Conservation (phyloP, 495 filamentous ascomycete species). For the Bryoglossum gracile region DNA sequence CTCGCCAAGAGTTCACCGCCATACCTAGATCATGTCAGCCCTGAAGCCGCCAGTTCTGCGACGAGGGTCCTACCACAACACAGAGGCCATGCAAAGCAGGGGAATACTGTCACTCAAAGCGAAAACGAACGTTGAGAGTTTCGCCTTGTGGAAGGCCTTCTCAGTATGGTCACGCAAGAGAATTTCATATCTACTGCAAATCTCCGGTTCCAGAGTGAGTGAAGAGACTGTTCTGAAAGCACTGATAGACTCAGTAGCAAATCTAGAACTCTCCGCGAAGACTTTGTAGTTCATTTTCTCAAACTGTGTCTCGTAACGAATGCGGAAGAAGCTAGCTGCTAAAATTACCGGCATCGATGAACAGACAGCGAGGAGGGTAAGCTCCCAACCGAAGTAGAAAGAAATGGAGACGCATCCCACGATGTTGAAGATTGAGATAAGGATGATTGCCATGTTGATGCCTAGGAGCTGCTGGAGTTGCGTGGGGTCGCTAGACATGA, state of each 20-base stretch:
- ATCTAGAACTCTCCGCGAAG: constrained; percentile 49
- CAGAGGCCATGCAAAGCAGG: constrained; percentile 51
- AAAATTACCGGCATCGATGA: constrained; percentile 45
- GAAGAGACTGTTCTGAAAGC: constrained; percentile 50
- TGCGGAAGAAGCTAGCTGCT: constrained; percentile 42
- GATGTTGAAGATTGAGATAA: constrained; percentile 40
- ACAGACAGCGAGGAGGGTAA: constrained; percentile 36
- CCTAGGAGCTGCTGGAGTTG: constrained; percentile 56
- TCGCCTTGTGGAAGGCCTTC: constrained; percentile 44
- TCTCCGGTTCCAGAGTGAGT: constrained; percentile 44
- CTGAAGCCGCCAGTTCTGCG: background rate
- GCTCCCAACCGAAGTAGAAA: constrained; percentile 50
- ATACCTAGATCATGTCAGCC: constrained; percentile 29
- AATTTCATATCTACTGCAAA: constrained; percentile 38
- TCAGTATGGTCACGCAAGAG: constrained; percentile 45
- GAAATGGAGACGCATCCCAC: constrained; percentile 42
- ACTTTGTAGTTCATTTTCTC: constrained; percentile 43
- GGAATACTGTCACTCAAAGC: constrained; percentile 43
- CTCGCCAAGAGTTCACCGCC: constrained; percentile 22
- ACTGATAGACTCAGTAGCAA: constrained; percentile 49
- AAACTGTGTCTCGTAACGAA: constrained; percentile 46
- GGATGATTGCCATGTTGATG: constrained; percentile 34
- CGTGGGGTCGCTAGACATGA: constrained; percentile 52
- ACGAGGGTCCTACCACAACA: constrained; percentile 44
- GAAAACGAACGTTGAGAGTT: constrained; percentile 44